Conservation (phyloP, 805 yeast genomes). For the Candida nemodendra region DNA sequence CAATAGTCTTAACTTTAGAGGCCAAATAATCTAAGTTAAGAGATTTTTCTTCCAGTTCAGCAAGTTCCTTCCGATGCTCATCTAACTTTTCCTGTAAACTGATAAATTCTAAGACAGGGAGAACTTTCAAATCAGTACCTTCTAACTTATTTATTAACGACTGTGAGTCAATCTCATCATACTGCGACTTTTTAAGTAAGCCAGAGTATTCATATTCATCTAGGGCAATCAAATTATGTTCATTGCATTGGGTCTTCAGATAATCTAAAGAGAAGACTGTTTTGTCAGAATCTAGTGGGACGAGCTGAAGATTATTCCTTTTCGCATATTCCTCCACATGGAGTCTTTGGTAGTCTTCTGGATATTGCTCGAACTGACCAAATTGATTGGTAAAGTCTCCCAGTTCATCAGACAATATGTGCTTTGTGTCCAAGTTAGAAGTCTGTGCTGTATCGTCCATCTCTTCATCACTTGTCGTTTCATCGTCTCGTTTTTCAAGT, state of each 20-base stretch:
- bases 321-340: constrained; percentile 33
- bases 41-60: not conserved
- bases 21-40: no score
- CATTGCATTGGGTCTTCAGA: constrained; percentile 14
- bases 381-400: constrained; percentile 14
- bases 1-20: constrained; percentile 3
- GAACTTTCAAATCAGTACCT: constrained; percentile 17
- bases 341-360: constrained; percentile 7
- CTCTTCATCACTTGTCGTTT: constrained; percentile 16
- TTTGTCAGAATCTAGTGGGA: constrained; percentile 17
- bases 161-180: constrained; percentile 19
- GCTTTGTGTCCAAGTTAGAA: constrained; percentile 3
- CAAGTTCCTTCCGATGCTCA: constrained; percentile 2
- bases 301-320: constrained; percentile 20
- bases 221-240: constrained; percentile 21
- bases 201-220: constrained; percentile 21
- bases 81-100: not conserved
- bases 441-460: constrained; percentile 6
- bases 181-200: constrained; percentile 21
- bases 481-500: constrained; percentile 18
- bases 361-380: constrained; percentile 6
- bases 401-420: constrained; percentile 22
- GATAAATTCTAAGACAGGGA: constrained; percentile 10
- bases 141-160: constrained; percentile 18
- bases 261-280: constrained; percentile 29